Evolutionary conservation across 2,329 filamentous ascomycete genomes (phyloP).

Genomic region (Ilyonectria mors-panacis): DNA sequence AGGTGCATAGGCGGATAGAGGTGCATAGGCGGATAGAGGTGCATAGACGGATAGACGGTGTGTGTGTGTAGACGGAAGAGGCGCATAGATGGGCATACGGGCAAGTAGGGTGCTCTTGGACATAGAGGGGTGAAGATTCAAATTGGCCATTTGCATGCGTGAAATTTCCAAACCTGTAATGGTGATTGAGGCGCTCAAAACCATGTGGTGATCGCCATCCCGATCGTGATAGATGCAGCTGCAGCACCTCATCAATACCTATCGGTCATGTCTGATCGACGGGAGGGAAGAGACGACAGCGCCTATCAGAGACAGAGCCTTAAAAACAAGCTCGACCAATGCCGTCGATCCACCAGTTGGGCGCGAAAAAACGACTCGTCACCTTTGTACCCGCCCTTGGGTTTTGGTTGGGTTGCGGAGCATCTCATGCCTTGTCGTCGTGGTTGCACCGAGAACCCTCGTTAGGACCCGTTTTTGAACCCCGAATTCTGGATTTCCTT

Average conservation of each 20-base stretch:
- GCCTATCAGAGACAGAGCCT: conserved; percentile 29
- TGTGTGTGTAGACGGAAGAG: too few species aligned
- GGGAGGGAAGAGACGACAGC: conserved; percentile 47
- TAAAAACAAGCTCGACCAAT: conserved; percentile 24
- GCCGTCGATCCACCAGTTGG: conserved; percentile 32
- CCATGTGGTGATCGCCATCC: neutral
- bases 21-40: too few species aligned
- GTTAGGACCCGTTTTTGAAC: neutral
- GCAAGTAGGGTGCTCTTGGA: too few species aligned
- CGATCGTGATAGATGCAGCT: conserved; percentile 3
- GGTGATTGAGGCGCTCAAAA: neutral
- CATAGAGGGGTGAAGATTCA: too few species aligned
- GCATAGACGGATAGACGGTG: too few species aligned
- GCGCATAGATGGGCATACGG: too few species aligned
- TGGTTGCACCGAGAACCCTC: conserved; percentile 7
- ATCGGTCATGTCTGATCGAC: conserved; percentile 26
- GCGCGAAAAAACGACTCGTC: conserved; percentile 36
- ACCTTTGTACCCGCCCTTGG: conserved; percentile 24
- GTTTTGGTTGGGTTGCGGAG: too few species aligned
- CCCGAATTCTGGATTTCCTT: neutral
- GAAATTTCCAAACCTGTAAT: neutral
- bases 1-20: too few species aligned
- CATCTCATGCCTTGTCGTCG: neutral
- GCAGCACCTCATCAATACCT: conserved; percentile 26
- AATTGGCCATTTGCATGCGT: too few species aligned